Evolutionary conservation across 129 eudicot genomes (phyloP), one percentile per base, ranked within the genome.

Genomic region (Kitagawia praeruptora): DNA sequence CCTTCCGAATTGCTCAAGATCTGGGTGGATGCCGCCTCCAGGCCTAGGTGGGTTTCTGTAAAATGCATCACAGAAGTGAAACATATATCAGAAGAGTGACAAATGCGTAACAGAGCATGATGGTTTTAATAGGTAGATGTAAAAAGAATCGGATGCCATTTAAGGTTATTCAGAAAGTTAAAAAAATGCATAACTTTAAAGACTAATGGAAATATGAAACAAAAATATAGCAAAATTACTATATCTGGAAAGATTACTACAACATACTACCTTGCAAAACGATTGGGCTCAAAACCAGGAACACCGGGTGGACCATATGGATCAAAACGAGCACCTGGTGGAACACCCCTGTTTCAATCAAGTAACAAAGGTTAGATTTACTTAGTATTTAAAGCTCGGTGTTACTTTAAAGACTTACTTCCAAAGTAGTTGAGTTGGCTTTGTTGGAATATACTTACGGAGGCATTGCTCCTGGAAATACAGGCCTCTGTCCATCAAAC

Each of bases 271-370:
- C 40, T 66, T 58, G 85, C 80, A 85, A 92, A 94, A 16, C 97
- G 88, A 41, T 79, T 78, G 21, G 97, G 97, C 87, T 89, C 98
- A 77, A 95, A 95, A 5, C 98, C 98, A 3, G 98, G 98, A 66
- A 95, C 95, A 78, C 81, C 89, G 6, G 97, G 98, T 6, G 98
- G 97, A 37, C 97, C 97, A 78, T 78, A 90, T 5, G 98, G 97
- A 80, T 95, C 98, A 81, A 90, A 95, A 51, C 96, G 97, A 51
- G 97, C 98, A 79, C 98, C 97, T 38, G 97, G 98, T 58, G 97
- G 98, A 67, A 91, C 89, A 81, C 88, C 91, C 75, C 98, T 90
- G 89, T 76, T 85, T 54, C 74, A 81, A 46, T 66, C 79, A 37
- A 81, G 66, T 42, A 78, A 78, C 40, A 64, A 14, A 44, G 37